Evolutionary conservation across 495 filamentous ascomycete species (phyloP), one percentile per base, ranked within the genome.

Genomic region (Echria macrotheca): DNA sequence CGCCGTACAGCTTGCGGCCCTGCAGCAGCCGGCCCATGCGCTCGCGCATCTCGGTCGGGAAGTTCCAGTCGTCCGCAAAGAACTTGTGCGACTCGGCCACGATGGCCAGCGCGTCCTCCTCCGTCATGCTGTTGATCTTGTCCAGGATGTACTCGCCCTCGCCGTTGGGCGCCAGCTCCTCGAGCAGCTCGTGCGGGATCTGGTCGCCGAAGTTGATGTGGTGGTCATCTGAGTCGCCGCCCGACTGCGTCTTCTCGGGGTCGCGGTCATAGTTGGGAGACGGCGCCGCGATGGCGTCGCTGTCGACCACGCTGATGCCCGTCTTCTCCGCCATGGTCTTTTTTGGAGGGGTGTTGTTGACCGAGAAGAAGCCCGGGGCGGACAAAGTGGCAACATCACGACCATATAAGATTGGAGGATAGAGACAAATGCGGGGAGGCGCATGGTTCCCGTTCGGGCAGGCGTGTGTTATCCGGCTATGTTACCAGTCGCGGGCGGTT

Each of bases 1-100:
- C 61, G n/a, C 61, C 64, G 41, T 67, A 64, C 8, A 38, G 41
- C 43, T 63, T 66, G n/a, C 54, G 61, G 10, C 58, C 63, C 28
- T 58, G 36, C 17, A 66, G 31, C 22, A 66, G 45, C 0, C 49
- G 44, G 43, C 46, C 44, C 63, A 68, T 68, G 24, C 60, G 59
- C 28, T 60, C 58, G 12, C 56, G 55, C 61, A 65, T 67, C 5
- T 57, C 56, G 12, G 53, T 39, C 5, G 63, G 66, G 26, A 69
- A 70, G 49, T 70, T 70, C 61, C 64, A 68, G 53, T 70, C 67
- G 44, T 68, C 61, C 24, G 56, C 42, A 22, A 68, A 63, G 29
- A 67, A 65, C 23, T 55, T 54, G 45, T 61, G 49, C 0, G 59
- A 55, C 40, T 67, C 59, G 5, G 37, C 28, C 2, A 70, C 43